A percentile compares a stretch with the other conserved stretches of the same genome.
These are phyloP conservation scores for Heterococcus sp. DNA, from an alignment of 108 stramenopile genomes.

Conservation along the genomic window DNA sequence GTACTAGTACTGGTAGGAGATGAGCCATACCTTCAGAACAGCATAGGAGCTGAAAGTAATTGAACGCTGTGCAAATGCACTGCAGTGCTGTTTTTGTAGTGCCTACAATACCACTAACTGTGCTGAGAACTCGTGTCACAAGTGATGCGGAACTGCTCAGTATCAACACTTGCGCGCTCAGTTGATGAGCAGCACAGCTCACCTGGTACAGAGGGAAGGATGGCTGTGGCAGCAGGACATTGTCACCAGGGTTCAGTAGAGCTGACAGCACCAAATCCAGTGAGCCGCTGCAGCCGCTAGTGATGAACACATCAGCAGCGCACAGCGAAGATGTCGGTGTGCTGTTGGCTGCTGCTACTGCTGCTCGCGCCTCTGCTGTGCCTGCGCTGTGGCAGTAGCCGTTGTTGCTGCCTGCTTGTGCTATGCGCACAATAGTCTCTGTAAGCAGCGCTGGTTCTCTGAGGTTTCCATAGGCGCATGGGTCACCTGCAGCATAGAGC, in stretches of 20 bases:
- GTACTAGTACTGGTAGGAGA: too few species aligned
- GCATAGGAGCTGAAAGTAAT: too few species aligned
- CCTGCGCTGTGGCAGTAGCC: constrained; percentile 79
- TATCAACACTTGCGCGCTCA: too few species aligned
- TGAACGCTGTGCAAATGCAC: too few species aligned
- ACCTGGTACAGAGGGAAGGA: constrained; percentile 81
- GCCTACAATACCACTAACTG: too few species aligned
- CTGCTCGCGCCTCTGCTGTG: constrained; percentile 63
- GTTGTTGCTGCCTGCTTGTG: constrained; percentile 24
- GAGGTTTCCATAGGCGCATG: constrained; percentile 67
- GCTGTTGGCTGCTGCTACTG: constrained; percentile 63
- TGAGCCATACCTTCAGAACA: too few species aligned
- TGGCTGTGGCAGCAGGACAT: constrained; percentile 77
- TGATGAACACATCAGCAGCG: constrained; percentile 78
- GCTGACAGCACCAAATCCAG: constrained; percentile 74
- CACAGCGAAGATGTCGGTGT: constrained; percentile 22
- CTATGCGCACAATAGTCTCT: constrained; percentile 55
- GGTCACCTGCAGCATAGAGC: constrained; percentile 71
- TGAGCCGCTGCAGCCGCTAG: constrained; percentile 83
- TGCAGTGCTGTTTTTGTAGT: too few species aligned
- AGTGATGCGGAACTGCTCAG: too few species aligned
- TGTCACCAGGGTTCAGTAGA: constrained; percentile 67
- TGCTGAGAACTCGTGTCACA: too few species aligned
- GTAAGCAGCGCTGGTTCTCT: constrained; percentile 62
- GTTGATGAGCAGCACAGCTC: background rate